Conservation (phyloP, 2,329 filamentous ascomycete species). For the Cephalotrichum gorgonifer region DNA sequence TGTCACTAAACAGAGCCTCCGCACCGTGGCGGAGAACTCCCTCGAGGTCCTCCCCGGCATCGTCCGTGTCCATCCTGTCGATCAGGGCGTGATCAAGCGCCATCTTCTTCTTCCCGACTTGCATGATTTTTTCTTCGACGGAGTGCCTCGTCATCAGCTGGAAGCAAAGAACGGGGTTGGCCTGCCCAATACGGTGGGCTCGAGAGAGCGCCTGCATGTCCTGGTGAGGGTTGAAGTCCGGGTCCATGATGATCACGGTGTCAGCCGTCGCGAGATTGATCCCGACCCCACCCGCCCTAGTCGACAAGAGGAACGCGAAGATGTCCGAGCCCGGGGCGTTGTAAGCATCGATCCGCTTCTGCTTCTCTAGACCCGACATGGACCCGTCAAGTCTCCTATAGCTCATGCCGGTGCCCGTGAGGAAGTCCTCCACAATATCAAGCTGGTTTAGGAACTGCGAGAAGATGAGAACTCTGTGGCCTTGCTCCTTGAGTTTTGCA, state of each 20-base stretch:
- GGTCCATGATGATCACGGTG: conserved; percentile 94
- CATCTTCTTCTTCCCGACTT: conserved; percentile 93
- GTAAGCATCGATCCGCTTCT: conserved; percentile 87
- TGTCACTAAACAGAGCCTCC: conserved; percentile 72
- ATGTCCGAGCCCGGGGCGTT: conserved; percentile 74
- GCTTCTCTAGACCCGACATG: conserved; percentile 74
- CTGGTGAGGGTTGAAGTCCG: conserved; percentile 96
- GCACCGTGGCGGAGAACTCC: conserved; percentile 83
- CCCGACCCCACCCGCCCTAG: conserved; percentile 87
- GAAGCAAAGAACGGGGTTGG: conserved; percentile 91
- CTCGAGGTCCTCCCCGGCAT: conserved; percentile 70
- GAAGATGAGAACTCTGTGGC: conserved; percentile 88
- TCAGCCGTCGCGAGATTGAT: conserved; percentile 97
- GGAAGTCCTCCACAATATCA: conserved; percentile 84
- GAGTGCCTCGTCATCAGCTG: conserved; percentile 84
- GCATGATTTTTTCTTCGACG: conserved; percentile 91
- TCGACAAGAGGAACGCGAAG: conserved; percentile 89
- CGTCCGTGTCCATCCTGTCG: conserved; percentile 82
- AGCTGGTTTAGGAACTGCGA: conserved; percentile 89
- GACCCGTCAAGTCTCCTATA: conserved; percentile 81
- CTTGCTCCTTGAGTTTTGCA: conserved; percentile 73
- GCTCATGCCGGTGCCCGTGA: conserved; percentile 61
- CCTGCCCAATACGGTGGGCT: conserved; percentile 92
- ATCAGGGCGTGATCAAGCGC: conserved; percentile 91
- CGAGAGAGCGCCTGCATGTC: conserved; percentile 92